A percentile compares a stretch with the other conserved stretches of the same genome.
These are phyloP conservation scores for Phtheirospermum japonicum DNA, from an alignment of 257 asterid species.

Conservation along the genomic window DNA sequence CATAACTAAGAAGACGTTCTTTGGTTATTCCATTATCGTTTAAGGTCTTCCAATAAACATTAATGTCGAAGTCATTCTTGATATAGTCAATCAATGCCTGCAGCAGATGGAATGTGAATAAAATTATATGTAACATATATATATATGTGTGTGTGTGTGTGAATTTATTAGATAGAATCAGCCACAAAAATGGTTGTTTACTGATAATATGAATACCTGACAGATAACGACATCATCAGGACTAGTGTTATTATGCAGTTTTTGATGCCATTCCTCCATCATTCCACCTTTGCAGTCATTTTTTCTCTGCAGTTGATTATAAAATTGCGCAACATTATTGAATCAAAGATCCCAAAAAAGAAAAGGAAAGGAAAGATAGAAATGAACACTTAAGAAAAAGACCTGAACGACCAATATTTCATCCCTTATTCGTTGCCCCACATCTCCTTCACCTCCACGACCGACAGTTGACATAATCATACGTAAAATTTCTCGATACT, in stretches of 20 bases:
- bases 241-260: slow-evolving; percentile 95
- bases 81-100: slow-evolving; percentile 93
- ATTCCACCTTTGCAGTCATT: slow-evolving; percentile 94
- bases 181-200: slow-evolving; percentile 11
- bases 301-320: slow-evolving; percentile 60
- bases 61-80: slow-evolving; percentile 74
- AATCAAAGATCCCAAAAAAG: slow-evolving; percentile 14
- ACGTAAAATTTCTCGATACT: slow-evolving; percentile 69
- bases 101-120: slow-evolving; percentile 24
- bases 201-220: slow-evolving; percentile 59
- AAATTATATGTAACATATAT: neutral
- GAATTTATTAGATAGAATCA: neutral
- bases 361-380: neutral
- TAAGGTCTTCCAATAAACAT: slow-evolving; percentile 90
- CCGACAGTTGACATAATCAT: slow-evolving; percentile 98
- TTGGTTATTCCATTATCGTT: slow-evolving; percentile 92
- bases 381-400: slow-evolving; percentile 13
- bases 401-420: slow-evolving; percentile 98
- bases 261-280: slow-evolving; percentile 99
- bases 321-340: slow-evolving; percentile 19
- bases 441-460: slow-evolving; percentile 99
- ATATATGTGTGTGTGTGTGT: slow-evolving; percentile 3
- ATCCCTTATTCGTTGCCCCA: slow-evolving; percentile 97
- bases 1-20: slow-evolving; percentile 97
- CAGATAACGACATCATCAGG: slow-evolving; percentile 99